These are phyloP conservation scores for Sideroxylon spinosum DNA, from an alignment of 179 eudicot species.

Conservation along the genomic window DNA sequence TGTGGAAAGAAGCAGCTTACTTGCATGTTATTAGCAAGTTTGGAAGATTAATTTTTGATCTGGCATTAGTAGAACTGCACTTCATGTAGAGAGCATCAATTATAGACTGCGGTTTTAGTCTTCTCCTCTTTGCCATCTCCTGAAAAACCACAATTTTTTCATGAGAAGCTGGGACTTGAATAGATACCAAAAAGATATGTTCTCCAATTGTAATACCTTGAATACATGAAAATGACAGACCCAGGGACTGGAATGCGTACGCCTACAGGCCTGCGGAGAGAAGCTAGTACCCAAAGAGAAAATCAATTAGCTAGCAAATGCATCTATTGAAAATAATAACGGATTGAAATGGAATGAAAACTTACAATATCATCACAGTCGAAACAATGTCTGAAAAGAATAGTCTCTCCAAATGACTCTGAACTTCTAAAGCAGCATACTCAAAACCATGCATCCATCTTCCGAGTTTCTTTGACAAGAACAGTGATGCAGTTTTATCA, in stretches of 20 bases:
- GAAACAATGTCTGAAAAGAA: slow-evolving; percentile 68
- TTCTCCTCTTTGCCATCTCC: slow-evolving; percentile 55
- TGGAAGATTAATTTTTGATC: slow-evolving; percentile 35
- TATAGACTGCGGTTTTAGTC: slow-evolving; percentile 48
- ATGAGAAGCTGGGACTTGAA: slow-evolving; percentile 2
- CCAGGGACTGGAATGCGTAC: slow-evolving; percentile 57
- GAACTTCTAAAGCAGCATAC: slow-evolving; percentile 82
- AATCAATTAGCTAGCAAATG: slow-evolving; percentile 14
- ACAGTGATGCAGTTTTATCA: slow-evolving; percentile 61
- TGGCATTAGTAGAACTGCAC: slow-evolving; percentile 29
- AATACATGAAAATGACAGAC: slow-evolving; percentile 79
- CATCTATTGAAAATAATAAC: not conserved
- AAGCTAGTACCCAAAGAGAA: slow-evolving; percentile 34
- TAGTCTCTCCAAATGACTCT: slow-evolving; percentile 72
- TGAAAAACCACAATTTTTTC: slow-evolving; percentile 28
- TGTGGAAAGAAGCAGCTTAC: slow-evolving; percentile 36
- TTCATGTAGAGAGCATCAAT: slow-evolving; percentile 55
- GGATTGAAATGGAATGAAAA: not conserved
- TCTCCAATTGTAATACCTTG: slow-evolving; percentile 48
- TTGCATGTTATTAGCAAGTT: slow-evolving; percentile 48
- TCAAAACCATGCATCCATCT: slow-evolving; percentile 65
- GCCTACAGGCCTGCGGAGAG: slow-evolving; percentile 37
- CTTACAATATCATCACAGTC: slow-evolving; percentile 58
- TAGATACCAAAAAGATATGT: not conserved
- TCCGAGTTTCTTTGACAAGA: slow-evolving; percentile 56